Evolutionary conservation across 805 yeast genomes (phyloP).

Genomic region (Wickerhamiella occidentalis): DNA sequence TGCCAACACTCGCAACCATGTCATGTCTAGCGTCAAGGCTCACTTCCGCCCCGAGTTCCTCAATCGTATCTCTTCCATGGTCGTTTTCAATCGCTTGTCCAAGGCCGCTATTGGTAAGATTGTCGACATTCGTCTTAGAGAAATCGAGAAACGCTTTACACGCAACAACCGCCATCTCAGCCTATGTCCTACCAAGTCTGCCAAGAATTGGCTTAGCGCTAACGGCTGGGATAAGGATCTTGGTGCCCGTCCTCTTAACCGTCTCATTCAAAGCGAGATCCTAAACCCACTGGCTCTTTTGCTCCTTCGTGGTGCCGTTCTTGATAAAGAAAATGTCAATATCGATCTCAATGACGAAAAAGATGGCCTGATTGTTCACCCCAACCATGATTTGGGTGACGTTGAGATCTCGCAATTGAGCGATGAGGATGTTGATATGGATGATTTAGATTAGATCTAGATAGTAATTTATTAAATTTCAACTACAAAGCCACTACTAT

Average conservation of each 20-base stretch:
- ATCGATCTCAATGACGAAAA: conserved; percentile 37
- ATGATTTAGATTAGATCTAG: conserved; percentile 20
- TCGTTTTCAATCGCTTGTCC: conserved; percentile 85
- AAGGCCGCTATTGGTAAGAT: conserved; percentile 86
- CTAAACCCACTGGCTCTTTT: conserved; percentile 83
- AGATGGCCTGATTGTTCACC: conserved; percentile 64
- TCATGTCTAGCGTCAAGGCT: conserved; percentile 68
- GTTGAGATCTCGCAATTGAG: conserved; percentile 31
- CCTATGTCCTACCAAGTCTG: conserved; percentile 61
- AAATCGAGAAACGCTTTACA: conserved; percentile 75
- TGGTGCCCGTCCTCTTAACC: conserved; percentile 89
- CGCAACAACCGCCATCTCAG: conserved; percentile 68
- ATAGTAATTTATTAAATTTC: not conserved
- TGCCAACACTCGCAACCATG: conserved; percentile 57
- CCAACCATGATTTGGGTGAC: conserved; percentile 71
- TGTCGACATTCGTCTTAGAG: conserved; percentile 70
- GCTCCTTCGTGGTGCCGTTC: conserved; percentile 72
- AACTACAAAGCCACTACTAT: not conserved
- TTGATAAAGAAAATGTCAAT: conserved; percentile 75
- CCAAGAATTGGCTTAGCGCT: conserved; percentile 68
- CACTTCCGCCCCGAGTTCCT: conserved; percentile 97
- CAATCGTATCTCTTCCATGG: conserved; percentile 88
- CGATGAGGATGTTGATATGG: conserved; percentile 24
- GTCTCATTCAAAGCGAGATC: conserved; percentile 79
- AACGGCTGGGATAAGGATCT: conserved; percentile 85